Percentiles rank a stretch among this genome's conserved stretches.
These are phyloP conservation scores for Boletellus sp. DNA, from an alignment of 1,284 basidiomycete species.

Conservation along the genomic window DNA sequence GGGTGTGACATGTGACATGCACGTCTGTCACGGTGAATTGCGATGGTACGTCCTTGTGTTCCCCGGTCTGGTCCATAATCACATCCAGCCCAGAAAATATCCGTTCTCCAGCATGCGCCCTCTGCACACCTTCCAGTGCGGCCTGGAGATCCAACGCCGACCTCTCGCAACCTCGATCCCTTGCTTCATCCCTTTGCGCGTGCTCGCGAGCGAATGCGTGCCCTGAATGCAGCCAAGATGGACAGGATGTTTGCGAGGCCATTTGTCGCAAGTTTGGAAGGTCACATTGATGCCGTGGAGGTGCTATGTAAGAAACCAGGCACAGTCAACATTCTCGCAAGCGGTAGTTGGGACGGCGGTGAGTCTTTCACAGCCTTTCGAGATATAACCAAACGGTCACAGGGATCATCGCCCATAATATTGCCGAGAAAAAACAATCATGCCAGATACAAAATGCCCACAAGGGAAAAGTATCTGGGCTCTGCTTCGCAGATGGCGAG, in stretches of 20 bases:
- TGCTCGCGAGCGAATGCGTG: conserved; percentile 90
- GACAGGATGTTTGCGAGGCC: conserved; percentile 97
- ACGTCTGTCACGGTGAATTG: too few species aligned
- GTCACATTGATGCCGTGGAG: conserved; percentile 96
- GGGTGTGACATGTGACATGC: too few species aligned
- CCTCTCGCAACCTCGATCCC: conserved; percentile 90
- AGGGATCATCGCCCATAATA: conserved; percentile 89
- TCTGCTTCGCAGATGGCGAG: conserved; percentile 69
- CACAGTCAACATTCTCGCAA: conserved; percentile 80
- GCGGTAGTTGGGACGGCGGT: conserved; percentile 95
- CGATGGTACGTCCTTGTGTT: conserved; percentile 13
- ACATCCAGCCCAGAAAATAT: conserved; percentile 65
- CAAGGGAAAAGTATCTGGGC: conserved; percentile 87
- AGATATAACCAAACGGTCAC: conserved; percentile 1
- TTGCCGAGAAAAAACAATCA: conserved; percentile 66
- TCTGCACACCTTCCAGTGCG: conserved; percentile 68
- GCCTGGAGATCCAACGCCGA: conserved; percentile 81
- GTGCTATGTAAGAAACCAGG: conserved; percentile 77
- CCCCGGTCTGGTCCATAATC: conserved; percentile 2
- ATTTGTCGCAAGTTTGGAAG: conserved; percentile 87
- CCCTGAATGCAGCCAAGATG: conserved; percentile 94
- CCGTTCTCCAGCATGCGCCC: conserved; percentile 82
- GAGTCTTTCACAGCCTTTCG: conserved; percentile 11
- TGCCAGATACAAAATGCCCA: conserved; percentile 80
- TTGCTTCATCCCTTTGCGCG: conserved; percentile 92